Conservation (phyloP, 1,284 basidiomycete species). For the Rhodotorula mucilaginosa region DNA sequence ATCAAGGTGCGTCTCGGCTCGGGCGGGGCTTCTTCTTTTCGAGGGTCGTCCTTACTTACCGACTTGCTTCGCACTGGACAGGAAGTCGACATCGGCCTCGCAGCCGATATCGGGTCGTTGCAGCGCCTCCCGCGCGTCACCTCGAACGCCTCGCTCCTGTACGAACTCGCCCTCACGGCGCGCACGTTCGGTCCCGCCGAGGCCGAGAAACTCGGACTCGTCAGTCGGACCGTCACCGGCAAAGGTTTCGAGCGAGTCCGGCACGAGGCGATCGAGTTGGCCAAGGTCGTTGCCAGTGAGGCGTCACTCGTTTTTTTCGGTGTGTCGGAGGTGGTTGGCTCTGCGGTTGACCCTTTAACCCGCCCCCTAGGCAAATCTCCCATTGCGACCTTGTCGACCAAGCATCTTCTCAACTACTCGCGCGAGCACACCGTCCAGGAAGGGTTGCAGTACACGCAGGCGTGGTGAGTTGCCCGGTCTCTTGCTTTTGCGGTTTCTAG, state of each 20-base stretch:
- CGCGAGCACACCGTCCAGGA: conserved; percentile 62
- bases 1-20: conserved; percentile 62
- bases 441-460: conserved; percentile 47
- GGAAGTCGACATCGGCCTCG: conserved; percentile 88
- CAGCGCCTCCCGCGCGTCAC: conserved; percentile 78
- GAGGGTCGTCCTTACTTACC: background rate
- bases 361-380: conserved; percentile 63
- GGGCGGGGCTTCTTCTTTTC: background rate
- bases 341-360: background rate
- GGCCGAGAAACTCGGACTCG: conserved; percentile 70
- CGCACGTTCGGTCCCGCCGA: conserved; percentile 67
- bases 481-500: background rate
- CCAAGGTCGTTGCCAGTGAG: conserved; percentile 60
- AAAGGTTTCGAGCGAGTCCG: conserved; percentile 56
- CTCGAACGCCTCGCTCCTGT: conserved; percentile 72
- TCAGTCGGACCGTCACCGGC: conserved; percentile 71
- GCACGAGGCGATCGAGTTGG: conserved; percentile 62
- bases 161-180: conserved; percentile 77
- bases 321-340: background rate
- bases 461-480: conserved; percentile 19
- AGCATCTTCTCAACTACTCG: conserved; percentile 60
- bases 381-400: conserved; percentile 75
- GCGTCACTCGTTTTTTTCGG: background rate
- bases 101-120: conserved; percentile 80
- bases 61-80: conserved; percentile 44